phyloP scores from a whole-genome alignment of 352 stramenopile genomes.

The Phytophthora citricola region DNA sequence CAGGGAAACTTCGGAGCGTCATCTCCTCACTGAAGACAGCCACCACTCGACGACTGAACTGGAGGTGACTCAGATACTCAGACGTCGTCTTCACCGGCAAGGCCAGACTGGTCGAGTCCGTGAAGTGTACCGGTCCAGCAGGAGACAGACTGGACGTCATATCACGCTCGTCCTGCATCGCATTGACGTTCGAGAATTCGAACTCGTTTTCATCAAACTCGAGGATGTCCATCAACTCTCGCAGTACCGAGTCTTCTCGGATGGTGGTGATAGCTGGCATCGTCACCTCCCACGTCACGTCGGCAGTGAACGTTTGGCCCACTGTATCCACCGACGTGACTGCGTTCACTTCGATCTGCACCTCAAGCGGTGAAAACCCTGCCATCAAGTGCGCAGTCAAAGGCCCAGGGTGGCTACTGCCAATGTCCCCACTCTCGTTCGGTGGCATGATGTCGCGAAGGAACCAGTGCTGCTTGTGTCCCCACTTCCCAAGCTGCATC shows the following conservation, averaged over 20 bases:
- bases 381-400: constrained; percentile 42
- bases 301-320: constrained; percentile 49
- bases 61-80: constrained; percentile 42
- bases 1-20: constrained; percentile 61
- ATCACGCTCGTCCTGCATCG: constrained; percentile 41
- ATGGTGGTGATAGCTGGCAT: constrained; percentile 49
- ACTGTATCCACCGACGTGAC: constrained; percentile 55
- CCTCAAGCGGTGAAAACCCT: constrained; percentile 45
- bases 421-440: constrained; percentile 4
- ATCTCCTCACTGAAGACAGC: constrained; percentile 67
- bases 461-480: constrained; percentile 56
- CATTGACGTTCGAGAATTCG: constrained; percentile 51
- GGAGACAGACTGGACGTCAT: constrained; percentile 40
- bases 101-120: constrained; percentile 31
- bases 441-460: constrained; percentile 49
- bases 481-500: constrained; percentile 61
- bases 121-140: constrained; percentile 36
- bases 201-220: constrained; percentile 52
- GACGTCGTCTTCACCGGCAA: constrained; percentile 20
- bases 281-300: constrained; percentile 58
- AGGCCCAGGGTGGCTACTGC: constrained; percentile 23
- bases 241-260: constrained; percentile 49
- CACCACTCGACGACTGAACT: constrained; percentile 49
- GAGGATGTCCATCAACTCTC: constrained; percentile 47
- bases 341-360: constrained; percentile 46